Evolutionary conservation across 306 rosid genomes (phyloP), one percentile per base, ranked within the genome.

Genomic region (Castanea crenata): DNA sequence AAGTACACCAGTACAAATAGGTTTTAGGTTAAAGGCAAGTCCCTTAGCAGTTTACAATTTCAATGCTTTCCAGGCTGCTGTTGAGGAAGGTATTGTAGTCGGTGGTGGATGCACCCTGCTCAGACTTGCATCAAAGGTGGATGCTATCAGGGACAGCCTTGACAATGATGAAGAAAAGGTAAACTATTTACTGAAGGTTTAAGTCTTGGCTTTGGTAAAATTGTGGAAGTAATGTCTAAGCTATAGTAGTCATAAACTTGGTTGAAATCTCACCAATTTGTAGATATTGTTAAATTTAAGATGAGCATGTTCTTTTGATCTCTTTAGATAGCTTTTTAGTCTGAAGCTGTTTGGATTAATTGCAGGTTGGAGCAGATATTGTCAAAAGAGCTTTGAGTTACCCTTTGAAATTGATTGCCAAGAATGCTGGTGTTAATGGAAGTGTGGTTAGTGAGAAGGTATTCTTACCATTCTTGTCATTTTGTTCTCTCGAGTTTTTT

Each of bases 361-460:
- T 76, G 41, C 87, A 96, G 99, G 98, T 96, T 68, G 99, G 99
- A 65, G 98, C 99, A 29, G 99, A 93, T 68, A 96, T 96, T 65
- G 98, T 96, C 7, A 96, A 80, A 85, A 93, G 99, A 86, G 99
- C 99, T 78, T 85, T 96, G 34, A 85, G 94, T 64, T 96, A 96
- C 83, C 99, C 99, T 49, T 81, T 96, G 76, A 96, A 96, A 80
- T 87, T 96, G 79, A 96, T 96, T 62, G 99, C 99, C 13, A 96
- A 96, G 86, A 96, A 96, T 23, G 98, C 99, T 38, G 99, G 99
- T 87, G 99, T 96, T 31, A 96, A 96, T 76, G 99, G 99, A 29
- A 93, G 99, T 29, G 99, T 96, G 44, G 98, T 96, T 35, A 96
- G 99, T 41, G 99, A 96, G 90, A 96, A 96, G 98, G 99, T 95